Base-by-base conservation (phyloP, 2,329 filamentous ascomycete species). In the Cercospora sp. region DNA sequence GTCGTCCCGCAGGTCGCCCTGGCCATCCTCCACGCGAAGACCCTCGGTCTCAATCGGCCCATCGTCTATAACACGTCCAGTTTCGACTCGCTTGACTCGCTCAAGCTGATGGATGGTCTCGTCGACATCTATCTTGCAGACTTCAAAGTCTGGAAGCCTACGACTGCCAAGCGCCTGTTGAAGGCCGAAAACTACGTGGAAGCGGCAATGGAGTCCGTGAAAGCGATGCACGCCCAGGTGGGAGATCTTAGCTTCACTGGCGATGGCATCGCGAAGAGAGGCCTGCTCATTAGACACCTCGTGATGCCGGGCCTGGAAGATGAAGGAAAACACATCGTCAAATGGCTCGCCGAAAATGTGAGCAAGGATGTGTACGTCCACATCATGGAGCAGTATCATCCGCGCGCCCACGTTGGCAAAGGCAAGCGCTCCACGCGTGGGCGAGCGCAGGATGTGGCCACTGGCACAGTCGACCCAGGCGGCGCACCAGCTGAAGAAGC, bases 101-200 rank as follows among this genome's bases (percentile, higher is more conserved):
- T 96, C 1, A 80, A 87, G 67, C 82, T 95, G 8, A 85, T 96
- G 73, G 89, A 95, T 73, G 92, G 92, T 0, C 81, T 96, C 30
- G 87, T 95, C 0, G 92, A 95, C 77, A 93, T 96, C 55, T 96
- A 95, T 76, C 82, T 96, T n/a, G 90, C 92, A 0, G 92, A 96
- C 76, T 95, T 95, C 83, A 95, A 96, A 78, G 87, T 94, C 9
- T 95, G 91, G 91, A 86, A 86, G 30, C 78, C 84, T 1, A 81
- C 78, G 23, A 90, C 90, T 0, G 90, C 90, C 20, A 89, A 86
- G 73, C 84, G 91, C 10, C 81, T 95, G 31, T 84, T 95, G 39
- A 96, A 96, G 77, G 90, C 90, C 0, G 90, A 92, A 59, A 87
- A 92, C 76, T 95, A 94, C 77, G 86, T 89, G 1, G 81, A 85